Conservation (phyloP, 176 grass and related monocot genomes). For the Chrysopogon serrulatus region DNA sequence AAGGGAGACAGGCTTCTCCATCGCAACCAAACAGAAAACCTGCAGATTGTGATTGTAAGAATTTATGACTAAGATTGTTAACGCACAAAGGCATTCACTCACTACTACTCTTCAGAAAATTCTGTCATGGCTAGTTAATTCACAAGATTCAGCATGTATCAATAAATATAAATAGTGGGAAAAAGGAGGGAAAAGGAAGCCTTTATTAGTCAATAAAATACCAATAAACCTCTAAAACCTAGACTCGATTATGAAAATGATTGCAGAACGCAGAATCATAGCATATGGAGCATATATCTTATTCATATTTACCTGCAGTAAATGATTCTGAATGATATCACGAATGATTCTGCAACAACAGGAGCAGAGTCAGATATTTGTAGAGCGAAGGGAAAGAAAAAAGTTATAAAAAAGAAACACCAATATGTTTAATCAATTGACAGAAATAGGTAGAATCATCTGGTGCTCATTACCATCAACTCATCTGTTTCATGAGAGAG, state of each 20-base stretch:
- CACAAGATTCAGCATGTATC: neutral
- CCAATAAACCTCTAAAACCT: neutral
- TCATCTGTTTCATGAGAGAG: neutral
- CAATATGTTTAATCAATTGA: neutral
- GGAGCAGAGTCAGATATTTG: constrained; percentile 22
- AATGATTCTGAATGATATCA: constrained; percentile 99
- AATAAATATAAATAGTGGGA: neutral
- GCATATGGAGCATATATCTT: neutral
- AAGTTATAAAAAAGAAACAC: neutral
- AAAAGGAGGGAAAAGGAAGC: neutral
- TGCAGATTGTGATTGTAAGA: constrained; percentile 32
- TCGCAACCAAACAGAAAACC: constrained; percentile 98
- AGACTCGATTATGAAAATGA: neutral
- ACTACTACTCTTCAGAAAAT: constrained; percentile 8
- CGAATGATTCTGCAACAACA: constrained; percentile 93
- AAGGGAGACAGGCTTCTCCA: constrained; percentile 98
- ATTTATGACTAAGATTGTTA: constrained; percentile 10
- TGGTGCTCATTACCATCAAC: neutral
- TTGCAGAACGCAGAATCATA: neutral
- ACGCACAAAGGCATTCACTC: neutral
- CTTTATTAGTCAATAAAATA: neutral
- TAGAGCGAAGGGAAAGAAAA: neutral
- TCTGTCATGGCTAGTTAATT: neutral
- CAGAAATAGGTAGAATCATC: neutral
- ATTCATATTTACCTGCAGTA: constrained; percentile 75